Percentiles rank a stretch among this genome's conserved stretches.
Conservation (phyloP, 2,329 filamentous ascomycete species). For the Aspergillus nomiae region DNA sequence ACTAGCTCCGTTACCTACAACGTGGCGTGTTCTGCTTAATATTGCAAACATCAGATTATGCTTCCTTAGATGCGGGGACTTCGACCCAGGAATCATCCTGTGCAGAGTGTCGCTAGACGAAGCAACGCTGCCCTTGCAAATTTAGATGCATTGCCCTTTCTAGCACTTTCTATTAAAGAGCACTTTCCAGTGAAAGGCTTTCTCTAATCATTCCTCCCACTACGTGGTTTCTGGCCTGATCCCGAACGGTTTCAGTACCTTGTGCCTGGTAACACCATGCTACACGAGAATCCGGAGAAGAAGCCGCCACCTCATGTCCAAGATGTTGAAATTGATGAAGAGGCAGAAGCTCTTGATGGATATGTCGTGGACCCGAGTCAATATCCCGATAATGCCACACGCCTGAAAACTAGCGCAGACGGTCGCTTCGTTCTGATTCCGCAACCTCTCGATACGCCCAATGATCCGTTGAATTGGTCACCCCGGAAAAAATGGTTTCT, state of each 20-base stretch:
- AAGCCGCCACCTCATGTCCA: constrained; percentile 2
- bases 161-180: neutral
- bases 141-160: neutral
- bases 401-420: constrained; percentile 38
- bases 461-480: constrained; percentile 59
- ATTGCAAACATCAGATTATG: neutral
- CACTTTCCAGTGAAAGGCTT: neutral
- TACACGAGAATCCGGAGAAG: neutral
- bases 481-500: constrained; percentile 52
- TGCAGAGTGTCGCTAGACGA: neutral
- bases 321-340: constrained; percentile 14
- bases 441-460: constrained; percentile 54
- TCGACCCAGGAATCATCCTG: neutral
- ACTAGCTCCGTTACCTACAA: neutral
- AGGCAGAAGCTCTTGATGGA: constrained; percentile 20
- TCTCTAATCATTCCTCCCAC: neutral
- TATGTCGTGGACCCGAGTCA: constrained; percentile 20
- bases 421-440: constrained; percentile 54
- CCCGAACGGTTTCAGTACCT: neutral
- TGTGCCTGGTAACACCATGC: neutral
- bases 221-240: neutral
- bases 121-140: neutral
- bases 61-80: neutral
- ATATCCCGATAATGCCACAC: constrained; percentile 24
- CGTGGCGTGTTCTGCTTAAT: neutral